Evolutionary conservation across 106 monocot species (phyloP), one percentile per base, ranked within the genome.

Genomic region (Cymbidium sinense): DNA sequence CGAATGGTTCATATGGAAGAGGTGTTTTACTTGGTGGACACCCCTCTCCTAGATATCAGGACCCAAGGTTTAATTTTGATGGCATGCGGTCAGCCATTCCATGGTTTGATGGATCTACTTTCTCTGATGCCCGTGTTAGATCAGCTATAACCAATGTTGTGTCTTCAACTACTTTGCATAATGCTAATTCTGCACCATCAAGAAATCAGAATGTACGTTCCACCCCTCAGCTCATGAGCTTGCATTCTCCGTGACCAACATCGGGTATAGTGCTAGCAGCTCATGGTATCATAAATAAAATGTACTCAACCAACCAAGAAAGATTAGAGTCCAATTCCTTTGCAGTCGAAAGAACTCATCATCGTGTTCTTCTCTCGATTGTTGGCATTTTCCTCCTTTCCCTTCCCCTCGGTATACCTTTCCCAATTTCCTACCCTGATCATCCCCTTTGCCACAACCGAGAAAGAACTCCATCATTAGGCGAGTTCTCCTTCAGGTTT

Each of bases 281-380:
- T n/a, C n/a, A n/a, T n/a, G n/a, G n/a, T n/a, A n/a, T 52, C 28
- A 73, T 86, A 76, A 89, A 74, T 18, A 43, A 34, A 15, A 79
- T 96, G 75, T 89, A 89, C 36, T 80, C 88, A 7, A 86, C 85
- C 77, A 89, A 70, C 72, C 78, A n/a, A n/a, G n/a, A n/a, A n/a
- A n/a, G n/a, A n/a, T n/a, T n/a, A n/a, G n/a, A n/a, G n/a, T n/a
- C n/a, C n/a, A n/a, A n/a, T n/a, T n/a, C n/a, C n/a, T n/a, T n/a
- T n/a, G n/a, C n/a, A n/a, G n/a, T n/a, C n/a, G n/a, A n/a, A n/a
- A n/a, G n/a, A n/a, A n/a, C n/a, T n/a, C n/a, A n/a, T n/a, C n/a
- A n/a, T n/a, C n/a, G n/a, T n/a, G n/a, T n/a, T n/a, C n/a, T n/a
- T n/a, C n/a, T n/a, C n/a, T n/a, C n/a, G n/a, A n/a, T n/a, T n/a